Evolutionary conservation across 129 eudicot species (phyloP), one percentile per base, ranked within the genome.

Genomic region (Erigeron canadensis): DNA sequence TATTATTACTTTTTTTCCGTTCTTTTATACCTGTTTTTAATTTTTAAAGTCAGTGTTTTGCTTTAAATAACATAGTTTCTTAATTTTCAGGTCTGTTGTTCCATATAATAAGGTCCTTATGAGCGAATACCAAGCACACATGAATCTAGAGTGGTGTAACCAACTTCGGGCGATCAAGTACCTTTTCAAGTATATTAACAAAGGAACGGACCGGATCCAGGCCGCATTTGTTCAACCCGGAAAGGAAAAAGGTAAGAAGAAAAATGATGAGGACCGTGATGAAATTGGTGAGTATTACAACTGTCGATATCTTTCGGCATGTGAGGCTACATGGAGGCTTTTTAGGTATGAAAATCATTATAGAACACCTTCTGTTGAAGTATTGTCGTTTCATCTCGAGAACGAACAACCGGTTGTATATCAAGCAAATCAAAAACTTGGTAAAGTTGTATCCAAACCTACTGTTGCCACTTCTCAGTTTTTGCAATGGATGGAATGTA

Each of bases 281-380:
- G n/a, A n/a, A n/a, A 62, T 62, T 5, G 10, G 4, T 1, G 67
- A 62, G 0, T 62, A 8, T 10, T 62, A 13, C 5, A 15, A 38
- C 8, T 62, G 67, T 43, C 34, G 40, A 5, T 17, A 57, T 16
- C 10, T 57, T 10, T 57, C 63, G 4, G 15, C 63, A 10, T 19
- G 63, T 10, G 63, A 57, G 53, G 58, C 58, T 0, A 9, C 21
- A 22, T 67, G 72, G 72, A 45, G 72, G 16, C 9, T 67, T 8
- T 67, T 67, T 7, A 15, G 17, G 2, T 67, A 7, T 67, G 72
- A 67, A 0, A 47, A 45, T 17, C 43, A 45, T 9, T 11, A 67
- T 11, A 7, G 72, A 22, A 19, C 21, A 0, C 72, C 72, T 2
- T 6, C 13, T 67, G 60, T 67, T 1, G 18, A 67, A 6, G 12